phyloP scores from a whole-genome alignment of 2,329 filamentous ascomycete genomes.

The Raffaelea albimanens region DNA sequence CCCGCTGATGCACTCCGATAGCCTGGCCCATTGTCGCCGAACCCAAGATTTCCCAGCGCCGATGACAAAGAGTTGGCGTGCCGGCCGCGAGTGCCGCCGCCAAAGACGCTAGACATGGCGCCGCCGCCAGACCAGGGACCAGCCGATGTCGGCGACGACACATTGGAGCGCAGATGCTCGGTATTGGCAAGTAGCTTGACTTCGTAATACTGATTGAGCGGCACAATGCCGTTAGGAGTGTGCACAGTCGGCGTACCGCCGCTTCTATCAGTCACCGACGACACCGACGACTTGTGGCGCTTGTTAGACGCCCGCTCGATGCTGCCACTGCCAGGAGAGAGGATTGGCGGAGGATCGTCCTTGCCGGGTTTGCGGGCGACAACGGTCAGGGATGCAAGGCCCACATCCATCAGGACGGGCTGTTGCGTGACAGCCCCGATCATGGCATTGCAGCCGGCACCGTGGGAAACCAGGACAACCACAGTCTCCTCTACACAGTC shows the following conservation, averaged over 20 bases:
- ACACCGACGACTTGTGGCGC: background rate
- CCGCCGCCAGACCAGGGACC: conserved; percentile 9
- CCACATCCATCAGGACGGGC: conserved; percentile 82
- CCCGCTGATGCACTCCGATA: conserved; percentile 28
- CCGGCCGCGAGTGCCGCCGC: conserved; percentile 25
- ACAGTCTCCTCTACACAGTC: conserved; percentile 64
- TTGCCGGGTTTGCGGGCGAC: conserved; percentile 53
- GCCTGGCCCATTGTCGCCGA: conserved; percentile 16
- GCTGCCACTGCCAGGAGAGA: too few species aligned
- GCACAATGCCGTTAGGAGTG: conserved; percentile 23
- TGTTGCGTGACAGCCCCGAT: conserved; percentile 88
- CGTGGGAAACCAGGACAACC: conserved; percentile 83
- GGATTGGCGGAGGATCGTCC: conserved; percentile 17
- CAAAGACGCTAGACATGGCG: conserved; percentile 19
- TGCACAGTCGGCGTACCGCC: background rate
- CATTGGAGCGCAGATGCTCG: conserved; percentile 54
- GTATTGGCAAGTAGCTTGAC: conserved; percentile 65
- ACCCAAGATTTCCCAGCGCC: conserved; percentile 13
- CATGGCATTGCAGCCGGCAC: conserved; percentile 89
- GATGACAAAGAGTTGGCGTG: conserved; percentile 33
- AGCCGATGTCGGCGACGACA: conserved; percentile 20
- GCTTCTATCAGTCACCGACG: conserved; percentile 1
- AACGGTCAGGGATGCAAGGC: conserved; percentile 85
- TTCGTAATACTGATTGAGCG: conserved; percentile 57
- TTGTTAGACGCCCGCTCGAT: conserved; percentile 5